Conservation (phyloP, 2,329 filamentous ascomycete species). For the Trichoderma koningii region DNA sequence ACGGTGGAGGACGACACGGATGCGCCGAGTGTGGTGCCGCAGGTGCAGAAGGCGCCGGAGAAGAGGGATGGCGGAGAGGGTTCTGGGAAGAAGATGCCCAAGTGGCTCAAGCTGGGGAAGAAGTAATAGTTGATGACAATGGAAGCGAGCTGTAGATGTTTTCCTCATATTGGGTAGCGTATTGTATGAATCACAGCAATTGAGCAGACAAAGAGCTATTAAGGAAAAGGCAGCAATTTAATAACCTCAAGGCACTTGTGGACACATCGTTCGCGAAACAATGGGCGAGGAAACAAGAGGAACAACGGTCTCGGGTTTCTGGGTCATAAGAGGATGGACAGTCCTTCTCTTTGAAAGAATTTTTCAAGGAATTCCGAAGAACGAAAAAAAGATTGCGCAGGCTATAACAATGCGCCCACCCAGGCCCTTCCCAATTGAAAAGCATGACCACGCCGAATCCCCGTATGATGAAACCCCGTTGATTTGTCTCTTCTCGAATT, state of each 20-base stretch:
- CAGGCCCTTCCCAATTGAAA: constrained; percentile 27
- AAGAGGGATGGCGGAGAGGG: constrained; percentile 44
- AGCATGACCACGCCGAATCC: constrained; percentile 43
- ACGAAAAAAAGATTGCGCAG: constrained; percentile 31
- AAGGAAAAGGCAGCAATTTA: background rate
- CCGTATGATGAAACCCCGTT: constrained; percentile 35
- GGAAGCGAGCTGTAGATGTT: background rate
- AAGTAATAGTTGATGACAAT: constrained; percentile 50
- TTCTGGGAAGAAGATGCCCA: constrained; percentile 57
- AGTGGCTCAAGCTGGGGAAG: constrained; percentile 74
- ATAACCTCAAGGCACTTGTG: background rate
- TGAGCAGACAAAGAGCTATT: background rate
- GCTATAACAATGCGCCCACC: constrained; percentile 28
- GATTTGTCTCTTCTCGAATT: constrained; percentile 5
- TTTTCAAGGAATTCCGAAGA: constrained; percentile 42
- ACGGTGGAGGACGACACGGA: constrained; percentile 44
- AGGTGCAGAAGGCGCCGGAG: constrained; percentile 40
- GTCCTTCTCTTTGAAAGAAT: background rate
- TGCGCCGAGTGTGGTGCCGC: constrained; percentile 29
- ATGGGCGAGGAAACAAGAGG: background rate
- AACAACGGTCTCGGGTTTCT: background rate
- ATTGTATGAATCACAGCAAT: no score
- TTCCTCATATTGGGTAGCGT: no score
- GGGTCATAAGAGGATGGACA: constrained; percentile 5
- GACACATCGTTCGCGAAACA: background rate